phyloP scores from a whole-genome alignment of 352 stramenopile species.

The Phytophthora sansomeana region DNA sequence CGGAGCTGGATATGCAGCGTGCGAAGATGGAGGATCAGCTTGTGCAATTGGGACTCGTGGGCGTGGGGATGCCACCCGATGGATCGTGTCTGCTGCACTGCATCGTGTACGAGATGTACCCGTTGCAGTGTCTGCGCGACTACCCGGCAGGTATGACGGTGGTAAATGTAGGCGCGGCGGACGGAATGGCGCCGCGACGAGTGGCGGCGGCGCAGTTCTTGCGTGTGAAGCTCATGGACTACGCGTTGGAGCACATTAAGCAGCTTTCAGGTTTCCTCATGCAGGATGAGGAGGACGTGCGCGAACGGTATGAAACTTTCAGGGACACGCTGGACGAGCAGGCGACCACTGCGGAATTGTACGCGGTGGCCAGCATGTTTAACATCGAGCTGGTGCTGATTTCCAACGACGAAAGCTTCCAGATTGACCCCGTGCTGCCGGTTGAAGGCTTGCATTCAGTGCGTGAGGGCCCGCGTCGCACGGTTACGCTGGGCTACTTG shows the following conservation, averaged over 20 bases:
- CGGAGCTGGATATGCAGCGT: slow-evolving; percentile 76
- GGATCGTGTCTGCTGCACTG: slow-evolving; percentile 86
- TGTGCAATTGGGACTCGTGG: slow-evolving; percentile 62
- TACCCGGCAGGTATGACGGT: slow-evolving; percentile 80
- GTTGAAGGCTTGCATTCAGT: slow-evolving; percentile 65
- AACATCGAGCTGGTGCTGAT: slow-evolving; percentile 84
- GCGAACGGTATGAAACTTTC: slow-evolving; percentile 79
- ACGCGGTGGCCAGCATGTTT: slow-evolving; percentile 84
- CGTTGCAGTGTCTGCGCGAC: slow-evolving; percentile 74
- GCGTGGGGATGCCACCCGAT: slow-evolving; percentile 84
- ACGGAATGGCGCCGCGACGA: slow-evolving; percentile 77
- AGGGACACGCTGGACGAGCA: slow-evolving; percentile 76
- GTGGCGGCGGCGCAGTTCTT: slow-evolving; percentile 72
- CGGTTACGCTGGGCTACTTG: slow-evolving; percentile 80
- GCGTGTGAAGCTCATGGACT: slow-evolving; percentile 76
- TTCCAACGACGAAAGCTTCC: slow-evolving; percentile 84
- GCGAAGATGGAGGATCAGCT: slow-evolving; percentile 83
- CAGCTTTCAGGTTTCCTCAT: slow-evolving; percentile 69
- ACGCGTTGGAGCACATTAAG: slow-evolving; percentile 72
- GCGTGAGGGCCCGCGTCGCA: slow-evolving; percentile 59
- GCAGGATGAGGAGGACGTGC: slow-evolving; percentile 76
- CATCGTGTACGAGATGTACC: slow-evolving; percentile 89
- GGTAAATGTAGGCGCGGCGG: slow-evolving; percentile 82
- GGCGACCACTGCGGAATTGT: slow-evolving; percentile 81
- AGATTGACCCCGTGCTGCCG: slow-evolving; percentile 82